Percentiles rank a stretch among this genome's conserved stretches.
Conservation (phyloP, 352 stramenopile species). For the Saprolegnia diclina region DNA sequence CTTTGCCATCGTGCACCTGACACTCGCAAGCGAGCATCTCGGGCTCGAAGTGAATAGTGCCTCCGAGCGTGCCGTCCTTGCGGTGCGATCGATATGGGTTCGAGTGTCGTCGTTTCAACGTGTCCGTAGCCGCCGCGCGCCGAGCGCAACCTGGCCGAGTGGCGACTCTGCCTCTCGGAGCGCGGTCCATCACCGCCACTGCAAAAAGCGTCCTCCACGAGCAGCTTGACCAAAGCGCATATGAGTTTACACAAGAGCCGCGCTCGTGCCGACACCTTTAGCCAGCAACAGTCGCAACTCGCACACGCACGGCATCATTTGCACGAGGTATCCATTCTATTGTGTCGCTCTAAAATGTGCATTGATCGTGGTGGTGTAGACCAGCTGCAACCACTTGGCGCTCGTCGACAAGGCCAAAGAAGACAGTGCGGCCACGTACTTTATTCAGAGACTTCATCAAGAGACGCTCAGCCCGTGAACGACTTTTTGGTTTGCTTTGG, state of each 20-base stretch:
- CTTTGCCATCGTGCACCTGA: neutral
- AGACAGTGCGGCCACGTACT: constrained; percentile 4
- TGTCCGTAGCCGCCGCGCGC: neutral
- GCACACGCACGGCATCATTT: neutral
- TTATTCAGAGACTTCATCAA: constrained; percentile 5
- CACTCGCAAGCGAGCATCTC: neutral
- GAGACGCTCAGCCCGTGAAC: no score
- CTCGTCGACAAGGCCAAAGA: constrained; percentile 7
- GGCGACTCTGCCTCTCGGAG: neutral
- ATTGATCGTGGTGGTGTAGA: neutral
- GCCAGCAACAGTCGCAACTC: neutral
- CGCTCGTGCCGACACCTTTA: neutral
- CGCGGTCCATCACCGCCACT: neutral
- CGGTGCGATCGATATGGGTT: neutral
- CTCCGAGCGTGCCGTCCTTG: neutral
- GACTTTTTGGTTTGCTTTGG: no score
- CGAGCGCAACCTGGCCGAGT: neutral
- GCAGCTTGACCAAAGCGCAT: neutral
- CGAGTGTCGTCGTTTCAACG: neutral
- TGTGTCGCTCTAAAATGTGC: no score
- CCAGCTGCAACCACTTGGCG: constrained; percentile 2
- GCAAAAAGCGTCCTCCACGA: neutral
- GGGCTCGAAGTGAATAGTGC: neutral
- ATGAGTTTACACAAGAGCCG: neutral
- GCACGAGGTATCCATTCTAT: neutral